These are phyloP conservation scores for Chalaropsis ovoidea DNA, from an alignment of 2,329 filamentous ascomycete species.

Conservation along the genomic window DNA sequence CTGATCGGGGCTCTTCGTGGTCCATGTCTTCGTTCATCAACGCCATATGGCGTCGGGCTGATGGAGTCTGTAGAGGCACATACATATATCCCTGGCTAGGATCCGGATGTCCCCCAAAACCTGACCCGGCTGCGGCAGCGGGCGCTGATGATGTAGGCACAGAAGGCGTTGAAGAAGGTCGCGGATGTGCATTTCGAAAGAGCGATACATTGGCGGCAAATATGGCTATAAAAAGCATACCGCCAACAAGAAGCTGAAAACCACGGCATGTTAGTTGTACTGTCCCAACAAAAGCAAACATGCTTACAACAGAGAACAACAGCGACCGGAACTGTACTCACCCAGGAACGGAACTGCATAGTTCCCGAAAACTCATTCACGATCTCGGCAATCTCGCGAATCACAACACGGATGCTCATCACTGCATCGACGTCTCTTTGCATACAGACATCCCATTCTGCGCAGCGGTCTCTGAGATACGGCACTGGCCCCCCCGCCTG, in stretches of 20 bases:
- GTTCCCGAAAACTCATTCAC: slow-evolving; percentile 89
- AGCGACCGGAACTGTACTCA: slow-evolving; percentile 31
- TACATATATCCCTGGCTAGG: slow-evolving; percentile 35
- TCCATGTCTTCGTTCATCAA: slow-evolving; percentile 21
- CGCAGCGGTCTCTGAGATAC: slow-evolving; percentile 61
- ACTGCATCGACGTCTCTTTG: slow-evolving; percentile 67
- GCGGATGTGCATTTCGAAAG: slow-evolving; percentile 22
- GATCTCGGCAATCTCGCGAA: slow-evolving; percentile 81
- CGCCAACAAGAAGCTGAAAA: slow-evolving; percentile 42
- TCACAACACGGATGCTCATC: slow-evolving; percentile 69
- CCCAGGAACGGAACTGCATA: slow-evolving; percentile 70
- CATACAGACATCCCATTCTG: slow-evolving; percentile 82
- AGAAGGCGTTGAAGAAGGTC: not conserved
- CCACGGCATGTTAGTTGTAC: slow-evolving; percentile 7
- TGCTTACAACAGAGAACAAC: not conserved
- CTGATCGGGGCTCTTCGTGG: slow-evolving; percentile 20
- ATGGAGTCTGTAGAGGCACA: slow-evolving; percentile 36
- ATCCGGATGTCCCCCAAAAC: slow-evolving; percentile 23
- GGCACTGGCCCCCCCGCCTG: slow-evolving; percentile 48
- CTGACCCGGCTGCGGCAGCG: not conserved
- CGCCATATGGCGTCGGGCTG: slow-evolving; percentile 31
- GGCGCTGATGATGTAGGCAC: slow-evolving; percentile 7
- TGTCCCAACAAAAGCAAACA: not conserved
- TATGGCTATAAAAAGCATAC: slow-evolving; percentile 40
- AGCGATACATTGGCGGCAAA: slow-evolving; percentile 44